A percentile compares a stretch with the other conserved stretches of the same genome.
Evolutionary conservation across 305 asterid species (phyloP).

Genomic region (Euphrasia arctica): DNA sequence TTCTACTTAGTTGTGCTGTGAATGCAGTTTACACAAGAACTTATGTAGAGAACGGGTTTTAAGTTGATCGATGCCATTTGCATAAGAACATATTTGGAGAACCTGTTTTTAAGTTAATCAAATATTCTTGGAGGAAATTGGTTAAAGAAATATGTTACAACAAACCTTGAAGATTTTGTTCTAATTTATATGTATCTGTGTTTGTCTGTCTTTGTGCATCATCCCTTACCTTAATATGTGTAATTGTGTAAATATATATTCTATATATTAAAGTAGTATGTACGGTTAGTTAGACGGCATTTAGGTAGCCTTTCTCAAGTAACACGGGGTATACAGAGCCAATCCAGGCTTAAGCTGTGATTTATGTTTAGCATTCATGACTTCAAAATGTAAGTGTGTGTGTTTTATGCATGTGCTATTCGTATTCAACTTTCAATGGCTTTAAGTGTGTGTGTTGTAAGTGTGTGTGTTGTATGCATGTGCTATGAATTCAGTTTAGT

Average conservation of each 20-base stretch:
- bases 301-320: not conserved
- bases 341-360: not conserved
- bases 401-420: not conserved
- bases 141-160: not conserved
- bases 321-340: not conserved
- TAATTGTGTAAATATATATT: not conserved
- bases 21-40: conserved; percentile 2
- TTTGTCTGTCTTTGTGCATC: not conserved
- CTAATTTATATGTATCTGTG: not conserved
- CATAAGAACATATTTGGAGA: not conserved
- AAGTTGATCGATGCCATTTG: not conserved
- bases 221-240: not conserved
- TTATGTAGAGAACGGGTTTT: not conserved
- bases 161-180: not conserved
- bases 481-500: not conserved
- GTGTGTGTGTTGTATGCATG: not conserved
- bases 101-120: no score
- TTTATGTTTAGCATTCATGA: not conserved
- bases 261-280: not conserved
- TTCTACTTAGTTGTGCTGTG: conserved; percentile 4
- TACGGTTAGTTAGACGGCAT: not conserved
- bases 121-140: not conserved
- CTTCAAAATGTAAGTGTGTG: not conserved
- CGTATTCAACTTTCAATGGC: not conserved
- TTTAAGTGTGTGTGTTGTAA: not conserved